Evolutionary conservation across 192 early-diverging fungal genomes (phyloP).

Genomic region (Coemansia sp.): DNA sequence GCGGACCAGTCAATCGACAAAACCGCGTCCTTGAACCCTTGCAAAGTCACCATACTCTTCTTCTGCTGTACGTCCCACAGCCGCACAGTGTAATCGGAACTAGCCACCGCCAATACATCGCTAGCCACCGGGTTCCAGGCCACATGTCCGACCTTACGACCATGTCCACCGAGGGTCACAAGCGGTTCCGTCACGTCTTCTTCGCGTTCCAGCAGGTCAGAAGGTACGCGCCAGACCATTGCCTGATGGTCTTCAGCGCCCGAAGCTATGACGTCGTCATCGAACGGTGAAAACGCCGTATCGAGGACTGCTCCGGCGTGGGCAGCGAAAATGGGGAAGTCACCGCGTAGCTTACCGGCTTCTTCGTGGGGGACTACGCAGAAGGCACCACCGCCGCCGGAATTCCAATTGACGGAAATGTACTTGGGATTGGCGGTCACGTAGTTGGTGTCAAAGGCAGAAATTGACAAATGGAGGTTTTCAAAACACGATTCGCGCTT

Average conservation of each 20-base stretch:
- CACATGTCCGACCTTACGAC: slow-evolving; percentile 97
- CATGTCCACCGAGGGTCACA: slow-evolving; percentile 81
- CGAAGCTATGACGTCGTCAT: slow-evolving; percentile 93
- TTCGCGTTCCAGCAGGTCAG: slow-evolving; percentile 67
- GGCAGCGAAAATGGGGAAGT: slow-evolving; percentile 87
- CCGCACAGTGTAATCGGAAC: slow-evolving; percentile 83
- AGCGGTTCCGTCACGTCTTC: slow-evolving; percentile 79
- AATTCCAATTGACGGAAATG: slow-evolving; percentile 79
- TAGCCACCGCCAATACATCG: slow-evolving; percentile 87
- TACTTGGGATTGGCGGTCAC: slow-evolving; percentile 91
- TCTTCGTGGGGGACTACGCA: slow-evolving; percentile 78
- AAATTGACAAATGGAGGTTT: slow-evolving; percentile 84
- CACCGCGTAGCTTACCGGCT: slow-evolving; percentile 84
- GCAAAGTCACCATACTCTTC: slow-evolving; percentile 71
- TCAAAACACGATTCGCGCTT: slow-evolving; percentile 94
- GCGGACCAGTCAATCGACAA: slow-evolving; percentile 90
- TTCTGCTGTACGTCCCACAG: slow-evolving; percentile 95
- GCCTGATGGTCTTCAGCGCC: slow-evolving; percentile 83
- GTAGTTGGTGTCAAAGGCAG: slow-evolving; percentile 98
- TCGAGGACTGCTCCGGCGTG: slow-evolving; percentile 95
- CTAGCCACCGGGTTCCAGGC: slow-evolving; percentile 95
- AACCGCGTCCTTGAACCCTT: slow-evolving; percentile 87
- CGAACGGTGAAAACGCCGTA: slow-evolving; percentile 97
- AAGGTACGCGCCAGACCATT: slow-evolving; percentile 95
- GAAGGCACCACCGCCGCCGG: slow-evolving; percentile 92